Evolutionary conservation across 306 rosid genomes (phyloP), one percentile per base, ranked within the genome.

Genomic region (Mucuna pruriens): DNA sequence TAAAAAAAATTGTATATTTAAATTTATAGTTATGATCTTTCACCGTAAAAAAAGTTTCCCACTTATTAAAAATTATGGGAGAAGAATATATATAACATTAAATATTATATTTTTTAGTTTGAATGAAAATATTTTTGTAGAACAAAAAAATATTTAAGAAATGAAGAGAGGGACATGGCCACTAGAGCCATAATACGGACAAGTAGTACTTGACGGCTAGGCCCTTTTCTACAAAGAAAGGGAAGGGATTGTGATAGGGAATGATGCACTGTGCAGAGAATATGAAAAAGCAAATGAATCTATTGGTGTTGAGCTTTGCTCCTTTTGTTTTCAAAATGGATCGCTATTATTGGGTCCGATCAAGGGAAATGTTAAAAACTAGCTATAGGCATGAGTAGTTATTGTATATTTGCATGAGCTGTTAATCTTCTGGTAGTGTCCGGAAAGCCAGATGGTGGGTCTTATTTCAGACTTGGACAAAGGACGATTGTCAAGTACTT

Each of bases 161-260:
- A 12, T 48, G 7, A 0, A 15, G 16, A 10, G 1, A 44, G 4
- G 54, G 7, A 48, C 54, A 48, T 48, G 82, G 91, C 61, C 90
- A 1, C 87, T 75, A 85, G 85, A 70, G 3, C 88, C 84, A 81
- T 76, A 55, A 81, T 6, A 63, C 42, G 29, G 89, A 89, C 91
- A 87, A 84, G 82, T 10, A 44, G 82, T 77, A 89, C 72, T 83
- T 55, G 86, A 84, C 92, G 91, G 85, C 75, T 25, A 58, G 90
- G 86, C 84, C 84, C 97, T 90, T 90, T 91, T 84, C 40, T 74
- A 86, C 80, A 49, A 34, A 74, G 83, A 74, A 88, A 82, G 76
- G 87, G 65, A 73, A 13, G 19, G 25, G 94, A 82, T 66, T 11
- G 80, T 46, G 86, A 85, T 66, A 12, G 83, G 8, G 12, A 4